These are phyloP conservation scores for Paramecium tetraurelia DNA, from an alignment of 73 alveolate species.

Conservation along the genomic window DNA sequence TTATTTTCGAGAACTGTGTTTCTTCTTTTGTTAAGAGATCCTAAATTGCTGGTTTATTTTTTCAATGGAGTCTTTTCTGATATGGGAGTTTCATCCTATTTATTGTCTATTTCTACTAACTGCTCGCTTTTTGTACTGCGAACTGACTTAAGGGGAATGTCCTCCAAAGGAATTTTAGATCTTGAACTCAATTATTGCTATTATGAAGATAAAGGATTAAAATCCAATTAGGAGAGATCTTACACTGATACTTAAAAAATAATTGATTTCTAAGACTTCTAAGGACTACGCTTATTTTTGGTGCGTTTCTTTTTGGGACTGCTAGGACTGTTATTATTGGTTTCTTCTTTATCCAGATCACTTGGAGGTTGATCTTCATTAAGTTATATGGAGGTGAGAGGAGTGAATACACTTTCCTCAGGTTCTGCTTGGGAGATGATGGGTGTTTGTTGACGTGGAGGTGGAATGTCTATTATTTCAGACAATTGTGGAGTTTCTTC, in stretches of 20 bases:
- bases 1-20: neutral
- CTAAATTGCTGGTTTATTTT: neutral
- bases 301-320: neutral
- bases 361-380: neutral
- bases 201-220: neutral
- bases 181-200: neutral
- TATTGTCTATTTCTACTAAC: neutral
- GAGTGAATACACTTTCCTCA: constrained; percentile 23
- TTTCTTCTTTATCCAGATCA: neutral
- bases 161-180: neutral
- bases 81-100: neutral
- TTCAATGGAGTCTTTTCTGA: neutral
- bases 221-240: neutral
- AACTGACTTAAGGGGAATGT: neutral
- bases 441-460: neutral
- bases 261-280: neutral
- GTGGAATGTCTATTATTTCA: neutral
- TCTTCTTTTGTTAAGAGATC: constrained; percentile 4
- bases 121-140: neutral
- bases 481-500: neutral
- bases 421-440: neutral
- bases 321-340: neutral
- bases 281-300: neutral
- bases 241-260: neutral
- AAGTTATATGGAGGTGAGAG: neutral